phyloP scores from a whole-genome alignment of 768 basidiomycete genomes.

The Leccinellum albellum region DNA sequence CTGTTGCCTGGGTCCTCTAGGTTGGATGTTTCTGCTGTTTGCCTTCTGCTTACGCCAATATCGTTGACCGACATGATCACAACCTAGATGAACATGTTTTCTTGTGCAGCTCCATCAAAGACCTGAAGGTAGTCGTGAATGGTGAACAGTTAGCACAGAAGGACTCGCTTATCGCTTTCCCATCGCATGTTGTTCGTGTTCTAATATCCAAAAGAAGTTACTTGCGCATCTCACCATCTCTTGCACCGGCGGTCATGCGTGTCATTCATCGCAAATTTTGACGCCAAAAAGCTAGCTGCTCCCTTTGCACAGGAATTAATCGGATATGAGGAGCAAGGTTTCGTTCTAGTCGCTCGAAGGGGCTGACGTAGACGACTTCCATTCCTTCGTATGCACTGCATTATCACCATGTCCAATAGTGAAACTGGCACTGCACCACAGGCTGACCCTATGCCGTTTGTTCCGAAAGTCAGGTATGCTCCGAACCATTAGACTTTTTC shows the following conservation, averaged over 20 bases:
- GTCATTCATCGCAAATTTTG: neutral
- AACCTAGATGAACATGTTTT: neutral
- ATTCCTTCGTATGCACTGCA: conserved; percentile 16
- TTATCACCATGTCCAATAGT: conserved; percentile 1
- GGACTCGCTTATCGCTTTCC: neutral
- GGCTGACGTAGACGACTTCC: conserved; percentile 12
- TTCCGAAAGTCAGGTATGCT: neutral
- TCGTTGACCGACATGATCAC: neutral
- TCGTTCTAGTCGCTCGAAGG: neutral
- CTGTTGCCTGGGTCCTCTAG: neutral
- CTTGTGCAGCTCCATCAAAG: neutral
- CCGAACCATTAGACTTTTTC: neutral
- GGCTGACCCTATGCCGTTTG: neutral
- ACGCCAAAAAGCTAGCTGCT: neutral
- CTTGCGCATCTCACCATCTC: neutral
- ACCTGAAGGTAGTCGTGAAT: neutral
- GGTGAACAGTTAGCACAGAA: neutral
- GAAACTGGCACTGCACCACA: conserved; percentile 1
- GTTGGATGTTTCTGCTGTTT: neutral
- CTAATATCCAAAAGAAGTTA: conserved; percentile 7
- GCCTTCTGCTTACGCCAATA: neutral
- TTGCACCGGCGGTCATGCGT: neutral
- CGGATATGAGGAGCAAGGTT: neutral
- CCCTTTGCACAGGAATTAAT: conserved; percentile 3
- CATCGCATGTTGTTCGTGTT: neutral